Evolutionary conservation across 768 basidiomycete genomes (phyloP).

Genomic region (Psilocybe sp.): DNA sequence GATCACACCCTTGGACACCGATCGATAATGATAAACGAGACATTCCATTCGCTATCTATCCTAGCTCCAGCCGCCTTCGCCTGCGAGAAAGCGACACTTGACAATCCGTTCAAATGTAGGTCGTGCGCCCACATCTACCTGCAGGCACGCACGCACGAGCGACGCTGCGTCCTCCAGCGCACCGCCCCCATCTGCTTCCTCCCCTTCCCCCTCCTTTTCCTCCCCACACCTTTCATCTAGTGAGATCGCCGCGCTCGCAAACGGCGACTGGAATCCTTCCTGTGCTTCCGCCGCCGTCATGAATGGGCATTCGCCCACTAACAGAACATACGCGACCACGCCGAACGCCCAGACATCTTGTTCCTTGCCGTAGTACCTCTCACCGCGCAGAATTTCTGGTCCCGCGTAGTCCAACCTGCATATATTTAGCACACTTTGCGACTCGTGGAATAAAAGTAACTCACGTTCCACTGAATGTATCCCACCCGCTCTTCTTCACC

Average conservation of each 20-base stretch:
- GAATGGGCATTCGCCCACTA: conserved; percentile 91
- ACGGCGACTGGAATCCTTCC: conserved; percentile 73
- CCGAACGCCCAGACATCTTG: conserved; percentile 99
- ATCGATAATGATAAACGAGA: conserved; percentile 15
- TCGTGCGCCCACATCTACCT: conserved; percentile 71
- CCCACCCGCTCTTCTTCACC: conserved; percentile 82
- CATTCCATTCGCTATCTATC: conserved; percentile 4
- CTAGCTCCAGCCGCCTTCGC: conserved; percentile 67
- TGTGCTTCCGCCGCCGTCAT: conserved; percentile 89
- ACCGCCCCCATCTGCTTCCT: conserved; percentile 82
- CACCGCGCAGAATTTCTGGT: conserved; percentile 93
- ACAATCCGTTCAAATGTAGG: conserved; percentile 86
- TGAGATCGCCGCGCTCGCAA: conserved; percentile 71
- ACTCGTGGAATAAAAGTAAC: conserved; percentile 27
- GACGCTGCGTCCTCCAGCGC: conserved; percentile 80
- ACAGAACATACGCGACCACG: conserved; percentile 92
- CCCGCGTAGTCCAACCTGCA: conserved; percentile 88
- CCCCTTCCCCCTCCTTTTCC: conserved; percentile 67
- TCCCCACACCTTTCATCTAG: conserved; percentile 80
- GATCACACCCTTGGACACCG: neutral
- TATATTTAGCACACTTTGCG: conserved; percentile 7
- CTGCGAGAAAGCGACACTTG: conserved; percentile 77
- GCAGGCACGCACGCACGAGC: conserved; percentile 81
- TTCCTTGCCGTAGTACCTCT: conserved; percentile 92
- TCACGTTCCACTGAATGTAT: conserved; percentile 91